Base-by-base conservation (phyloP, 2,329 filamentous ascomycete species). In the Erysiphe pulchra region DNA sequence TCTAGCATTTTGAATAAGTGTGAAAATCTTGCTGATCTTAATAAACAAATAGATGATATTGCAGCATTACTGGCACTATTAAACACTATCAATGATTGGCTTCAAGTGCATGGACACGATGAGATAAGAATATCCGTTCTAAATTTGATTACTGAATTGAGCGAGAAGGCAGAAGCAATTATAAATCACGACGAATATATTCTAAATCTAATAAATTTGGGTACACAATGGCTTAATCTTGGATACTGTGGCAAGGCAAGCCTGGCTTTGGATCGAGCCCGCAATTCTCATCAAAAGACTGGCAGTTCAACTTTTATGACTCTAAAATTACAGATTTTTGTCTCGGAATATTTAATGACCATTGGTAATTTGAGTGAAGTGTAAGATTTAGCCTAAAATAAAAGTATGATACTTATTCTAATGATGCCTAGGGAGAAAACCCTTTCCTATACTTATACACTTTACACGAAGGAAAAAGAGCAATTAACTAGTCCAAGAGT, bases 261-360 rank as follows among this genome's bases (percentile, higher is more conserved):
- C 7, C 55, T 66, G 5, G 58, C 68, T 2, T 65, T 94, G 14
- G 65, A 68, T 1, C 67, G 69, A 46, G 73, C 75, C 2, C 68
- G 75, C 50, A 59, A 63, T 17, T 66, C 69, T 44, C 51, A 68
- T 6, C 54, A 57, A 11, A 58, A 57, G 9, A 59, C 60, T 37
- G 57, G 58, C 1, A 51, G 65, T 1, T 63, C 66, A 2, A 59
- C 61, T 10, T 60, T 68, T 44, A 62, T 66, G 13, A 61, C 58
- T 28, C 52, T 78, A 13, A 64, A 66, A 32, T 79, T 79, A 57
- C 71, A 85, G 51, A 62, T 93, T 7, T 73, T 75, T 0, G 75
- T 77, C 49, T 76, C 80, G 0, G 82, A 92, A 57, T 84, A 85
- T 57, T 66, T 77, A 28, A 63, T 86, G 16, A 70, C 71, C 1